Conservation (phyloP, 208 protist species). For the Trypanosoma melophagium region DNA sequence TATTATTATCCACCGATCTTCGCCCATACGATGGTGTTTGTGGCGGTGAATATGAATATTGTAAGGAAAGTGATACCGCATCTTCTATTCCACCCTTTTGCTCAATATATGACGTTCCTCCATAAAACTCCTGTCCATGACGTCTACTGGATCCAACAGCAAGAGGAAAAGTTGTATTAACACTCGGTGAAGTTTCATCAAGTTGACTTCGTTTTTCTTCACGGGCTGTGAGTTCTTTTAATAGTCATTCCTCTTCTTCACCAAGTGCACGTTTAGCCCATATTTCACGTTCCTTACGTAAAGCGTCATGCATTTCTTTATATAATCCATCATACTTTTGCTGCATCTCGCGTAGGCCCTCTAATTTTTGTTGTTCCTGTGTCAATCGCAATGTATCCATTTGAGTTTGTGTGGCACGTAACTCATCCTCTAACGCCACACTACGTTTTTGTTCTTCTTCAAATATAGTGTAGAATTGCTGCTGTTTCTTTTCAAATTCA, state of each 20-base stretch:
- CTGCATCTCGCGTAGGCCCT: slow-evolving; percentile 37
- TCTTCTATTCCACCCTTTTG: neutral
- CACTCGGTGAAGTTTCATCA: no score
- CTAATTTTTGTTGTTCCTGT: slow-evolving; percentile 45
- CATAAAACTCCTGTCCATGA: no score
- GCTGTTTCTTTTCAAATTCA: slow-evolving; percentile 15
- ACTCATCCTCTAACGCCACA: slow-evolving; percentile 14
- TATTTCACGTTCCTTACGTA: slow-evolving; percentile 38
- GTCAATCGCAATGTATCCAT: slow-evolving; percentile 35
- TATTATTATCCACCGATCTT: neutral
- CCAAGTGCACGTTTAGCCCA: slow-evolving; percentile 42
- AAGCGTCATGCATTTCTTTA: slow-evolving; percentile 29
- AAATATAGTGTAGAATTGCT: neutral
- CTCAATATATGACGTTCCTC: no score
- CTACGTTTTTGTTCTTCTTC: slow-evolving; percentile 25
- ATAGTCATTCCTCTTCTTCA: slow-evolving; percentile 52
- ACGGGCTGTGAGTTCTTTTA: slow-evolving; percentile 30
- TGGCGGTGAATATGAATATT: neutral
- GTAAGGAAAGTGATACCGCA: neutral
- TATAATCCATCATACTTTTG: slow-evolving; percentile 30
- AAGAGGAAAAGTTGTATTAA: no score
- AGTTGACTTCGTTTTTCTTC: slow-evolving; percentile 14
- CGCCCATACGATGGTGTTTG: slow-evolving; percentile 10
- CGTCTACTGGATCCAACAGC: no score
- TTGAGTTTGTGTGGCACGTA: slow-evolving; percentile 30